Percentiles rank a stretch among this genome's conserved stretches.
Evolutionary conservation across 805 yeast genomes (phyloP).

Genomic region (Komagataella populi): DNA sequence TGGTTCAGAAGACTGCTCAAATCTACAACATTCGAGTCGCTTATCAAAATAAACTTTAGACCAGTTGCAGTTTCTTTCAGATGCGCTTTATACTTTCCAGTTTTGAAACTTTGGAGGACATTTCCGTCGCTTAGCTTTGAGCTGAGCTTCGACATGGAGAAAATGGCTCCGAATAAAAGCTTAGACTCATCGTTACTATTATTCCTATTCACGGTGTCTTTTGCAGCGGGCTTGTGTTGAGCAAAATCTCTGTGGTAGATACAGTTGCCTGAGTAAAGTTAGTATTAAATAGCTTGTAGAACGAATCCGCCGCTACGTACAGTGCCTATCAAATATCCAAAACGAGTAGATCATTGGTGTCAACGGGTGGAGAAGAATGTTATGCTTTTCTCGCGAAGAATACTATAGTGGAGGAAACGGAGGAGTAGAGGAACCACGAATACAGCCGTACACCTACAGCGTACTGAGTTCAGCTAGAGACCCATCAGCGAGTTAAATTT

Average conservation of each 20-base stretch:
- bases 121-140: conserved; percentile 30
- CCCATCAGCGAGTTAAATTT: background rate
- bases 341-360: conserved; percentile 47
- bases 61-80: conserved; percentile 70
- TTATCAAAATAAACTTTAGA: conserved; percentile 57
- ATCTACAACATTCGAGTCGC: conserved; percentile 49
- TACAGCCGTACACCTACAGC: too few species aligned
- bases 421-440: background rate
- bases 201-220: conserved; percentile 25
- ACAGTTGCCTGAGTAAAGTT: conserved; percentile 39
- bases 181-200: conserved; percentile 63
- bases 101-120: conserved; percentile 40
- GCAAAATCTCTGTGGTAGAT: conserved; percentile 66
- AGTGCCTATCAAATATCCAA: conserved; percentile 86
- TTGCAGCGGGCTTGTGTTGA: conserved; percentile 4
- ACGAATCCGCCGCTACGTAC: conserved; percentile 23
- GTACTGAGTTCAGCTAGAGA: background rate
- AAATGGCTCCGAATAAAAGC: conserved; percentile 73
- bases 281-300: background rate
- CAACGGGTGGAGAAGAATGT: background rate
- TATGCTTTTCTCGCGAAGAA: background rate
- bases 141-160: conserved; percentile 66
- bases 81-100: conserved; percentile 70
- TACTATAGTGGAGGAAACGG: background rate
- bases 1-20: conserved; percentile 40